Percentiles rank a stretch among this genome's conserved stretches.
Evolutionary conservation across 2,329 filamentous ascomycete species (phyloP).

Genomic region (Fusarium succisae): DNA sequence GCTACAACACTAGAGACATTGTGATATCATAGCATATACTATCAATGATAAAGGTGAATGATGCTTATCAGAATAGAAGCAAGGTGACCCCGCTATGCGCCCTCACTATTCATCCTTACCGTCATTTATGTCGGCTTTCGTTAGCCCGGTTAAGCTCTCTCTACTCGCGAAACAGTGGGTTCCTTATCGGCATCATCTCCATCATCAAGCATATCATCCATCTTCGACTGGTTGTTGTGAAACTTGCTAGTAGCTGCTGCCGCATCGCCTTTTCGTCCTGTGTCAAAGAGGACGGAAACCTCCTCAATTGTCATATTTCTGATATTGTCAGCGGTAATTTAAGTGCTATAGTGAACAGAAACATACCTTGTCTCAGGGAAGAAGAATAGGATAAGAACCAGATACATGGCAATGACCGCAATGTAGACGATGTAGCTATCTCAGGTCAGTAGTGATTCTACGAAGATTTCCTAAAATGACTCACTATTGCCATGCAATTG

Average conservation of each 20-base stretch:
- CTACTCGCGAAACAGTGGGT: conserved; percentile 4
- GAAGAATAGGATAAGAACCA: conserved; percentile 31
- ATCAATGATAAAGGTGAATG: no score
- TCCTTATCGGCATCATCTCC: conserved; percentile 7
- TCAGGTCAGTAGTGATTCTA: neutral
- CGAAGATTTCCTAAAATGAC: neutral
- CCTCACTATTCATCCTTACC: no score
- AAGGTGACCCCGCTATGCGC: neutral
- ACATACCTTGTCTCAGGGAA: conserved; percentile 37
- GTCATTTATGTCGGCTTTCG: accelerated
- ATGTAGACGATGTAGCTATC: conserved; percentile 32
- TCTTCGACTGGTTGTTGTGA: neutral
- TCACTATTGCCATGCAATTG: conserved; percentile 38
- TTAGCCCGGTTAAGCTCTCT: neutral
- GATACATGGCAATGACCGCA: conserved; percentile 29
- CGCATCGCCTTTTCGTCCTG: conserved; percentile 16
- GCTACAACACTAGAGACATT: accelerated
- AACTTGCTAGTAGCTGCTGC: conserved; percentile 11
- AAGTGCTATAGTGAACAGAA: neutral
- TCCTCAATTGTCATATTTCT: conserved; percentile 33
- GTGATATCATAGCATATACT: neutral
- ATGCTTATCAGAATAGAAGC: neutral
- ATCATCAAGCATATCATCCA: conserved; percentile 12
- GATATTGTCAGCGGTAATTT: neutral
- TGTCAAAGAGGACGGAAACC: conserved; percentile 32